Conservation (phyloP, 306 rosid genomes). For the Malus fusca region DNA sequence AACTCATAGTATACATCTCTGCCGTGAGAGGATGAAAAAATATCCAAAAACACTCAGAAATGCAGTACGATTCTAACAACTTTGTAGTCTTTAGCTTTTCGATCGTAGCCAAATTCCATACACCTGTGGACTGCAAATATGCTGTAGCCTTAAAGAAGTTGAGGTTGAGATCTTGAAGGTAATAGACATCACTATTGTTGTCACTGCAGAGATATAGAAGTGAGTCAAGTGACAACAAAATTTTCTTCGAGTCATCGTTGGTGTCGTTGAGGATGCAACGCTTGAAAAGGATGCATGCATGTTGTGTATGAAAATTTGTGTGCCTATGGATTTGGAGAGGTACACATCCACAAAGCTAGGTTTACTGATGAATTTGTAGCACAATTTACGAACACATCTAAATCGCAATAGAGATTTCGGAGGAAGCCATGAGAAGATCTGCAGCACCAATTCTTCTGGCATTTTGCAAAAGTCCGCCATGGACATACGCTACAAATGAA, state of each 20-base stretch:
- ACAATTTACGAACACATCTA: neutral
- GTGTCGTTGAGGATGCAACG: neutral
- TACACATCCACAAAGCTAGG: neutral
- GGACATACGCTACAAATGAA: neutral
- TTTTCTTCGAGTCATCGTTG: neutral
- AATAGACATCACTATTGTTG: neutral
- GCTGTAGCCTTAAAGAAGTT: neutral
- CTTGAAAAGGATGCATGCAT: neutral
- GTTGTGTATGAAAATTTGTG: neutral
- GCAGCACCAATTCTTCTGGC: neutral
- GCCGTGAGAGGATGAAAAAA: neutral
- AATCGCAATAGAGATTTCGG: constrained; percentile 2
- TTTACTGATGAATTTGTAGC: neutral
- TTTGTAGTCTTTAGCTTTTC: neutral
- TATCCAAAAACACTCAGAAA: neutral
- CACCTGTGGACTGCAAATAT: neutral
- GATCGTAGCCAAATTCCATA: neutral
- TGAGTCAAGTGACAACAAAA: neutral
- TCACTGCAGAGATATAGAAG: neutral
- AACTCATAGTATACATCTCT: neutral
- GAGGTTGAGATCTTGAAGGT: neutral
- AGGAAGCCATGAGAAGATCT: neutral
- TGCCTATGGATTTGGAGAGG: neutral
- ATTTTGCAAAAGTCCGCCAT: neutral
- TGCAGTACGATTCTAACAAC: neutral